phyloP scores from a whole-genome alignment of 257 asterid species.

The Paulownia fortunei region DNA sequence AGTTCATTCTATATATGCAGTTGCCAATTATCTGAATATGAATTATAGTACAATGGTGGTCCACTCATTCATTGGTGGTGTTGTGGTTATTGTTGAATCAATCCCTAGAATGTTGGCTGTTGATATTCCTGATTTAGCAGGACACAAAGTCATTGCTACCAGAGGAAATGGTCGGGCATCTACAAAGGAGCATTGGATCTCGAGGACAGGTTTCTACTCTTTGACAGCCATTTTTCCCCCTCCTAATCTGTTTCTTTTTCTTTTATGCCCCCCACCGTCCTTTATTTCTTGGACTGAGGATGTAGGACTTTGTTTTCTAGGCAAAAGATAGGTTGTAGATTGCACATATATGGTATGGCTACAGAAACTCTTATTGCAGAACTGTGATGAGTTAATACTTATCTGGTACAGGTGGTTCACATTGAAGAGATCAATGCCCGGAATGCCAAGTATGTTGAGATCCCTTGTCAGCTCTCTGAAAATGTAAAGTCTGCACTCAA shows the following conservation, averaged over 20 bases:
- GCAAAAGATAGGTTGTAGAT: neutral
- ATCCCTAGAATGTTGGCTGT: conserved; percentile 16
- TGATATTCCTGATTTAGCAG: conserved; percentile 49
- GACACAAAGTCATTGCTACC: conserved; percentile 74
- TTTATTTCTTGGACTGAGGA: conserved; percentile 21
- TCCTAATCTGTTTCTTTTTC: conserved; percentile 21
- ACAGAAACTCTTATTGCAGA: conserved; percentile 16
- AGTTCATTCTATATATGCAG: neutral
- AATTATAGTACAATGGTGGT: neutral
- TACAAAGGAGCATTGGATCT: conserved; percentile 70
- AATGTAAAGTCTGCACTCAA: conserved; percentile 65
- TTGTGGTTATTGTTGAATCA: conserved; percentile 14
- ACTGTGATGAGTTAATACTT: conserved; percentile 27
- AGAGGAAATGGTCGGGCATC: conserved; percentile 85
- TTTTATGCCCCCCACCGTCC: neutral
- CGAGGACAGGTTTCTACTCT: conserved; percentile 80
- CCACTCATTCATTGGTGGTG: conserved; percentile 9
- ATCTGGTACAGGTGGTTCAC: conserved; percentile 79
- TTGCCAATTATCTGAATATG: neutral
- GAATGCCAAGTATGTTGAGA: conserved; percentile 68
- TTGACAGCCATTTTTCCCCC: conserved; percentile 20
- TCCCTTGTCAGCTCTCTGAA: conserved; percentile 78
- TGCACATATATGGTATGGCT: conserved; percentile 21
- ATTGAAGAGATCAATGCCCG: conserved; percentile 73
- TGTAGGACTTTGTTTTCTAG: conserved; percentile 11